These are phyloP conservation scores for Tylopilus rubrobrunneus DNA, from an alignment of 768 basidiomycete genomes.

Conservation along the genomic window DNA sequence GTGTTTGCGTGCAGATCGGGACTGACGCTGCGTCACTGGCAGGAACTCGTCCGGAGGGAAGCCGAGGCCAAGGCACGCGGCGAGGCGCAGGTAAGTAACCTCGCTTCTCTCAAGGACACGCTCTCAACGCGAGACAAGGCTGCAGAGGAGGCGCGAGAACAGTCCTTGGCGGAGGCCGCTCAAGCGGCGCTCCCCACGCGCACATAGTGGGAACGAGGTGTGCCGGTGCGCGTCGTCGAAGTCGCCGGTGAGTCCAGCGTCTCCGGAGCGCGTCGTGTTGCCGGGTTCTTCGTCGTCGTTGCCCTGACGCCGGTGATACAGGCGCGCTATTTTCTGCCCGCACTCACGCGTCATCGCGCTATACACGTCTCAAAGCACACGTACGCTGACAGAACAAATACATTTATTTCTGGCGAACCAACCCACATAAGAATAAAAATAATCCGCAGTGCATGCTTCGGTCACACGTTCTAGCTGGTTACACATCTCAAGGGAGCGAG, in stretches of 20 bases:
- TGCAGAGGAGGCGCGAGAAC: constrained; percentile 27
- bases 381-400: background rate
- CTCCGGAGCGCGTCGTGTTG: background rate
- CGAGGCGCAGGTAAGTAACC: constrained; percentile 19
- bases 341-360: too few species aligned
- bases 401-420: background rate
- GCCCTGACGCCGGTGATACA: too few species aligned
- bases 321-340: background rate
- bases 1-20: background rate
- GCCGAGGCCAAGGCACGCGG: constrained; percentile 18
- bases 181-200: constrained; percentile 23
- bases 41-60: constrained; percentile 24
- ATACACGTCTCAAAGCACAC: too few species aligned
- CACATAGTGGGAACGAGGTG: background rate
- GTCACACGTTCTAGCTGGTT: too few species aligned
- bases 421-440: too few species aligned
- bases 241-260: constrained; percentile 1
- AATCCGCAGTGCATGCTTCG: too few species aligned
- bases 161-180: constrained; percentile 29
- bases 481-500: background rate
- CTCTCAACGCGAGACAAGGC: constrained; percentile 9
- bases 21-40: background rate
- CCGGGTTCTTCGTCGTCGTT: too few species aligned
- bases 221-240: background rate
- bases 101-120: background rate